Conservation (phyloP, 1,139 yeast species). For the Sugiyamaella paludigena region DNA sequence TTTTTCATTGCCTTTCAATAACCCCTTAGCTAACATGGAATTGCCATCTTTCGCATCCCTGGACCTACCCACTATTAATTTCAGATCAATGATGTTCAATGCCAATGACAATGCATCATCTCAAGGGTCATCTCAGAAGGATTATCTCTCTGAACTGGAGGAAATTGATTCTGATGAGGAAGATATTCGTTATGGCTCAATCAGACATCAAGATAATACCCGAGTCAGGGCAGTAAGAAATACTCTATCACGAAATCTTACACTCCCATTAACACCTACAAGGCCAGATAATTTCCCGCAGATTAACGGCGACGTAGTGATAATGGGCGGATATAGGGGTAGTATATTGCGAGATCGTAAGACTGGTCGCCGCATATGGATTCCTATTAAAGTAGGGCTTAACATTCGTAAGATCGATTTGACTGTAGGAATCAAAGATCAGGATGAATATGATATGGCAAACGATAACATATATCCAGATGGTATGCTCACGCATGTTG, state of each 20-base stretch:
- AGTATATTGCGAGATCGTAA: constrained; percentile 66
- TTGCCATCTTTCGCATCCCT: constrained; percentile 17
- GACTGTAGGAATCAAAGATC: constrained; percentile 65
- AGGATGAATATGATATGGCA: constrained; percentile 54
- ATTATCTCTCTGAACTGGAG: constrained; percentile 3
- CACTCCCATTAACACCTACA: constrained; percentile 23
- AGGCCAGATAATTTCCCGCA: constrained; percentile 38
- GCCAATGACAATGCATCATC: neutral
- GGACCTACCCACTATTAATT: constrained; percentile 10
- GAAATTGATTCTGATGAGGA: constrained; percentile 43
- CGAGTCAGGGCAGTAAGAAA: constrained; percentile 67
- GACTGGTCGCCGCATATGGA: constrained; percentile 73
- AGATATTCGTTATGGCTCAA: constrained; percentile 52
- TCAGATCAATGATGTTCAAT: constrained; percentile 12
- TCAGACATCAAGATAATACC: constrained; percentile 61
- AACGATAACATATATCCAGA: constrained; percentile 59
- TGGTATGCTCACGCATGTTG: constrained; percentile 76
- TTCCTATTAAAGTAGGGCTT: constrained; percentile 83
- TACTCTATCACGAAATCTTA: constrained; percentile 51
- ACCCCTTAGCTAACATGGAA: constrained; percentile 32
- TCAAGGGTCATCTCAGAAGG: constrained; percentile 9
- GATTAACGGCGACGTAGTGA: constrained; percentile 70
- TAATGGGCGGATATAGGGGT: constrained; percentile 88
- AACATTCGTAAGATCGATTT: constrained; percentile 68
- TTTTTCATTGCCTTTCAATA: constrained; percentile 35